These are phyloP conservation scores for Larix kaempferi DNA, from an alignment of 75 land plant species.

Conservation along the genomic window DNA sequence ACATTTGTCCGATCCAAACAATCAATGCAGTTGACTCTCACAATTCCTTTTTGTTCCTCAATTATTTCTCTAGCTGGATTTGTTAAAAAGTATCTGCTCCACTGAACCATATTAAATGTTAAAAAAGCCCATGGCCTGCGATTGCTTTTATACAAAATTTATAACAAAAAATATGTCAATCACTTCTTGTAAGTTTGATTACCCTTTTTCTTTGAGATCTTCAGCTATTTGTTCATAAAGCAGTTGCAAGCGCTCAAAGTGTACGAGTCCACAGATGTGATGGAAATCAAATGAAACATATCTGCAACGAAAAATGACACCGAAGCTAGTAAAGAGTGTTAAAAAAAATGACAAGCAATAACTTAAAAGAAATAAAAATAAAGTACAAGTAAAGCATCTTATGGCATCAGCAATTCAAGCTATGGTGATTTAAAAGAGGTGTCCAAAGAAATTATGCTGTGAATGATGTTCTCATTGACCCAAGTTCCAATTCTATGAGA, in stretches of 20 bases:
- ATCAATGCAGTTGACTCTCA: slow-evolving; percentile 94
- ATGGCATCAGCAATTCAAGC: background rate
- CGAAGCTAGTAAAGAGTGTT: background rate
- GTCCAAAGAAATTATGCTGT: background rate
- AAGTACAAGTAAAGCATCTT: background rate
- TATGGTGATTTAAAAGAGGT: background rate
- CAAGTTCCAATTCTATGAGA: background rate
- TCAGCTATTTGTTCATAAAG: slow-evolving; percentile 74
- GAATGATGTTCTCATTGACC: background rate
- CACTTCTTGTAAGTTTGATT: slow-evolving; percentile 10
- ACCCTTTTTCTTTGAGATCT: slow-evolving; percentile 78
- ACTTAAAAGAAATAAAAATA: background rate
- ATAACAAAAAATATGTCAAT: background rate
- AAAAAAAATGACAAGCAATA: background rate
- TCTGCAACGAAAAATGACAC: slow-evolving; percentile 37
- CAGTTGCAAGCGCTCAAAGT: slow-evolving; percentile 71
- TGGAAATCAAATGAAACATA: slow-evolving; percentile 97
- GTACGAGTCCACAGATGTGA: slow-evolving; percentile 65
- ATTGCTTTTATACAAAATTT: no score
- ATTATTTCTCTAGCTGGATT: slow-evolving; percentile 49
- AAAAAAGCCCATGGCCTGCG: background rate
- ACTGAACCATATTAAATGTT: slow-evolving; percentile 14
- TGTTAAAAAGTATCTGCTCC: slow-evolving; percentile 79
- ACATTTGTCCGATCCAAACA: slow-evolving; percentile 99
- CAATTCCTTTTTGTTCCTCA: slow-evolving; percentile 77